phyloP scores from a whole-genome alignment of 1,284 basidiomycete genomes.

The Puccinia novopanici region DNA sequence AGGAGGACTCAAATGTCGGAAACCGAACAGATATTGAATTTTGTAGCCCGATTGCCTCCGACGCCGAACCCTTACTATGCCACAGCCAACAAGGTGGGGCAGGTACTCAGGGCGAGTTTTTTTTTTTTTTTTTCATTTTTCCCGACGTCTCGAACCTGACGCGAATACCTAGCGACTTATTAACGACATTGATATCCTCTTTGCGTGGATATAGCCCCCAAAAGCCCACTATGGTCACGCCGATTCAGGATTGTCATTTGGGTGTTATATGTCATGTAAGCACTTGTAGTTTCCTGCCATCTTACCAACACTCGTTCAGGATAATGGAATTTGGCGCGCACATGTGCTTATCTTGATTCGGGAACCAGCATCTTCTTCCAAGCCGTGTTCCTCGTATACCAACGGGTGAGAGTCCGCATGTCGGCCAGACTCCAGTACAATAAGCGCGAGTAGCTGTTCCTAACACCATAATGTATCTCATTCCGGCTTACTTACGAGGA shows the following conservation, averaged over 20 bases:
- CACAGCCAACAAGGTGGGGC: constrained; percentile 2
- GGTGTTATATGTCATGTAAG: not conserved
- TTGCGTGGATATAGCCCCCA: not conserved
- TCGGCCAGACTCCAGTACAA: not conserved
- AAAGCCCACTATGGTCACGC: constrained; percentile 14
- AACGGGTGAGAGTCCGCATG: not conserved
- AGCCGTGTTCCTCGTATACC: not conserved
- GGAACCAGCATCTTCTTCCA: constrained; percentile 1
- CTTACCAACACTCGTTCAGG: not conserved
- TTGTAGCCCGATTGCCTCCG: not conserved
- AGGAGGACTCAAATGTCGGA: too few species aligned
- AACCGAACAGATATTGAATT: not conserved
- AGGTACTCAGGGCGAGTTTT: not conserved
- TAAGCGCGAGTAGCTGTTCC: too few species aligned
- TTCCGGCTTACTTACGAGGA: too few species aligned
- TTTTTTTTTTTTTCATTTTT: not conserved
- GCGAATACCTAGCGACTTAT: not conserved
- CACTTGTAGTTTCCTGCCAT: not conserved
- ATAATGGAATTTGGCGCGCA: not conserved
- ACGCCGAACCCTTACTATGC: constrained; percentile 2
- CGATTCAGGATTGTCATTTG: not conserved
- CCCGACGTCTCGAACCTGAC: not conserved
- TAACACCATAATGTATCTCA: too few species aligned
- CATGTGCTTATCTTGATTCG: not conserved
- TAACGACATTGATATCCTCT: not conserved